A percentile compares a stretch with the other conserved stretches of the same genome.
These are phyloP conservation scores for Phytopythium cucurbitacearum DNA, from an alignment of 352 stramenopile genomes.

Conservation along the genomic window DNA sequence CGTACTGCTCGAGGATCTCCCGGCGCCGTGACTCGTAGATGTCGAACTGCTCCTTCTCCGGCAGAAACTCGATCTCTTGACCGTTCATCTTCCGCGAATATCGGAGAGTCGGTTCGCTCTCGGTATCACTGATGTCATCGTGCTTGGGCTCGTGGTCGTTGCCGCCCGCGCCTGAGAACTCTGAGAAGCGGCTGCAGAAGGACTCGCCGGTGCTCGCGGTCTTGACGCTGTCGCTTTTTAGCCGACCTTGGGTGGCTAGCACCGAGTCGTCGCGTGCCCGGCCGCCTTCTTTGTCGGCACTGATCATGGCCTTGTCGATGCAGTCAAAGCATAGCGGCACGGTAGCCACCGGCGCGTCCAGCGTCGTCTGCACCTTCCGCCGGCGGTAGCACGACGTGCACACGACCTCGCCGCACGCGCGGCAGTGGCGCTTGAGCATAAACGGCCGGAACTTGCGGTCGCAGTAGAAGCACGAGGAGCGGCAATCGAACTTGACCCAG, in stretches of 20 bases:
- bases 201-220: constrained; percentile 30
- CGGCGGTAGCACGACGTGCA: constrained; percentile 70
- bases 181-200: constrained; percentile 32
- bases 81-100: constrained; percentile 6
- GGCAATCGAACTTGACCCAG: constrained; percentile 70
- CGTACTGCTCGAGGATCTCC: constrained; percentile 38
- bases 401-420: constrained; percentile 73
- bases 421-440: constrained; percentile 75
- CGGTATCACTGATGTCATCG: constrained; percentile 21
- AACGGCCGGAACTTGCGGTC: constrained; percentile 74
- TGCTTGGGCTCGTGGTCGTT: constrained; percentile 32
- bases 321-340: constrained; percentile 76
- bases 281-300: constrained; percentile 2
- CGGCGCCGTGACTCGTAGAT: constrained; percentile 42
- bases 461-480: constrained; percentile 76
- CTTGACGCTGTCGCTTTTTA: constrained; percentile 27
- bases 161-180: constrained; percentile 26
- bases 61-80: constrained; percentile 38
- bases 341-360: constrained; percentile 12
- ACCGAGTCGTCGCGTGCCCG: constrained; percentile 6
- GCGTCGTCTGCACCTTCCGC: constrained; percentile 30
- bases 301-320: constrained; percentile 64
- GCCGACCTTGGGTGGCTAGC: constrained; percentile 10
- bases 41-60: constrained; percentile 33
- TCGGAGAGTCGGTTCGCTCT: constrained; percentile 10